A percentile compares a stretch with the other conserved stretches of the same genome.
Evolutionary conservation across 306 rosid species (phyloP).

Genomic region (Prunus davidiana): DNA sequence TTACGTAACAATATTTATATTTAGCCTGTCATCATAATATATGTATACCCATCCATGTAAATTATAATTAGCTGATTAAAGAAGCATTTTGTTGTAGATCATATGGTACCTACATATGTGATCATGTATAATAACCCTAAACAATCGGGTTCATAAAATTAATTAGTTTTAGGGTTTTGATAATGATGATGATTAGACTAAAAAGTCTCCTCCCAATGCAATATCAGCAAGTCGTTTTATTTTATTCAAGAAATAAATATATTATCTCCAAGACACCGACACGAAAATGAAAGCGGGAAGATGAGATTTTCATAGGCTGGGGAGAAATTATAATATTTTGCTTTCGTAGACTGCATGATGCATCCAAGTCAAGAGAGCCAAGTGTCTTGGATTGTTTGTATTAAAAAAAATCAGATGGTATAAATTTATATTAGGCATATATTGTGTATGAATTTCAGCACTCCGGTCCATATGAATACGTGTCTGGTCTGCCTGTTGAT

Average conservation of each 20-base stretch:
- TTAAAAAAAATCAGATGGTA: too few species aligned
- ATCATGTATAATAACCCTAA: neutral
- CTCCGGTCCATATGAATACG: neutral
- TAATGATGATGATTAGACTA: neutral
- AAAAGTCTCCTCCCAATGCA: neutral
- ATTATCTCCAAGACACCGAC: slow-evolving; percentile 1
- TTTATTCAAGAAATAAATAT: neutral
- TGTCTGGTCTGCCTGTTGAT: neutral
- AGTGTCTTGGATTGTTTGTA: too few species aligned
- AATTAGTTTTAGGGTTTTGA: neutral
- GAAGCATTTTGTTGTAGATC: too few species aligned
- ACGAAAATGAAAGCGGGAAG: neutral
- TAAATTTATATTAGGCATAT: neutral
- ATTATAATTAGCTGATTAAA: too few species aligned
- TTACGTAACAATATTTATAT: too few species aligned
- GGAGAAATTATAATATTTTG: neutral
- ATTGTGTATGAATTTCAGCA: neutral
- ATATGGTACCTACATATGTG: too few species aligned
- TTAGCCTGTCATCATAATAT: too few species aligned
- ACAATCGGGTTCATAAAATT: neutral
- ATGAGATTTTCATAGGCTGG: neutral
- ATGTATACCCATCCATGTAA: too few species aligned
- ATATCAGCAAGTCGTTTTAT: neutral
- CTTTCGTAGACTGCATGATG: neutral
- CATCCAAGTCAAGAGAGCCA: neutral